These are phyloP conservation scores for Ulmus americana DNA, from an alignment of 331 rosid genomes.

Conservation along the genomic window DNA sequence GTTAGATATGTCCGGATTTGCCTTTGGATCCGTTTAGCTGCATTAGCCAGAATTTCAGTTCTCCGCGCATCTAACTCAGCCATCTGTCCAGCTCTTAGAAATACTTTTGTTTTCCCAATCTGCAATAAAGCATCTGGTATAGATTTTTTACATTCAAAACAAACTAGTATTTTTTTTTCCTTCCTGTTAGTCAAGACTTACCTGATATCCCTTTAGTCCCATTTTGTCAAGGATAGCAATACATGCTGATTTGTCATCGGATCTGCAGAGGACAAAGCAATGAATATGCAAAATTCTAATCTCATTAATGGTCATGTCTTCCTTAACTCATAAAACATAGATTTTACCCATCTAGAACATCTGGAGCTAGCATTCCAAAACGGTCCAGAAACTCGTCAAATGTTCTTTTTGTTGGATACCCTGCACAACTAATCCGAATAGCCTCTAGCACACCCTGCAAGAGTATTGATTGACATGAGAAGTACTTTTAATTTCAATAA, in stretches of 20 bases:
- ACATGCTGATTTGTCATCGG: slow-evolving; percentile 76
- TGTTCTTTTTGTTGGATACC: slow-evolving; percentile 82
- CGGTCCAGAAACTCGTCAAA: slow-evolving; percentile 81
- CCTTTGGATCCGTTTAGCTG: slow-evolving; percentile 68
- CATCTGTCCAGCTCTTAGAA: slow-evolving; percentile 91
- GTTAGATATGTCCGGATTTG: slow-evolving; percentile 68
- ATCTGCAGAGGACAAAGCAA: slow-evolving; percentile 39
- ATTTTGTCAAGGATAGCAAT: slow-evolving; percentile 66
- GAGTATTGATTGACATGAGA: slow-evolving; percentile 6
- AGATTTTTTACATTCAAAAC: slow-evolving; percentile 16
- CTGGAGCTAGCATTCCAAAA: slow-evolving; percentile 82
- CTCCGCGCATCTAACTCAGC: slow-evolving; percentile 80
- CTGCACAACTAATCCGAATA: slow-evolving; percentile 80
- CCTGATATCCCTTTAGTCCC: slow-evolving; percentile 80
- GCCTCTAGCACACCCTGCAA: slow-evolving; percentile 86
- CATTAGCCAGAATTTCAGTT: slow-evolving; percentile 69
- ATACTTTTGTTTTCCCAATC: slow-evolving; percentile 83
- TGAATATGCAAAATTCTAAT: not conserved
- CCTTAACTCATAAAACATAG: not conserved
- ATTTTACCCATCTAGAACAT: slow-evolving; percentile 66
- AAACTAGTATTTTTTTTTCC: not conserved
- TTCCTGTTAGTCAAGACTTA: slow-evolving; percentile 21
- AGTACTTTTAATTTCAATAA: not conserved
- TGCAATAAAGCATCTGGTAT: slow-evolving; percentile 20
- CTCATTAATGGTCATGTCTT: not conserved